A percentile compares a stretch with the other conserved stretches of the same genome.
Evolutionary conservation across 2,329 filamentous ascomycete genomes (phyloP).

Genomic region (Elsinoe perseae): DNA sequence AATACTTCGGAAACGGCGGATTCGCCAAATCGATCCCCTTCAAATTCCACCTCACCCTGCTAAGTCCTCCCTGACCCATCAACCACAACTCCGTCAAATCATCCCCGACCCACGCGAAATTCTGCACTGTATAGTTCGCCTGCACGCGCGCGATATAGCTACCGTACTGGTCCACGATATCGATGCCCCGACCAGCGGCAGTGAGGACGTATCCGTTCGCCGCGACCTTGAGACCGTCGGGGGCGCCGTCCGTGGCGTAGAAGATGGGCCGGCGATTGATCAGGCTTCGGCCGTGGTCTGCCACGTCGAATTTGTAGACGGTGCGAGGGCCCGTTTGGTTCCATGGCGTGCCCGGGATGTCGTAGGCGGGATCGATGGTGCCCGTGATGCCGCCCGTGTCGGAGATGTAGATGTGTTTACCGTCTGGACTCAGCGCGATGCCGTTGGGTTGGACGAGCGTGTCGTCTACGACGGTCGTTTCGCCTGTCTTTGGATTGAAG

Average conservation of each 20-base stretch:
- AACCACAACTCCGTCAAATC: conserved; percentile 36
- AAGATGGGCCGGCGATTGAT: conserved; percentile 36
- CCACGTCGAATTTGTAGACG: conserved; percentile 36
- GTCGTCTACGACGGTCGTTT: conserved; percentile 36
- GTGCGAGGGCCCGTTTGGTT: conserved; percentile 30
- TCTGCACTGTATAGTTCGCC: conserved; percentile 40
- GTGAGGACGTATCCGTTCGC: conserved; percentile 36
- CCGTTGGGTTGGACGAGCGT: conserved; percentile 39
- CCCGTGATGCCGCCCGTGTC: conserved; percentile 33
- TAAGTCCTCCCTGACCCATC: conserved; percentile 34
- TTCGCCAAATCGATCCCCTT: conserved; percentile 27
- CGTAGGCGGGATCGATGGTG: conserved; percentile 22
- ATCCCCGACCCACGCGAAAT: conserved; percentile 37
- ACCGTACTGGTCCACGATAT: conserved; percentile 35
- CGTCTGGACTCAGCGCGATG: conserved; percentile 38
- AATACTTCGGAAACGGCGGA: conserved; percentile 13
- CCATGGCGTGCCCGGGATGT: conserved; percentile 25
- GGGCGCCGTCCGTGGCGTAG: conserved; percentile 33
- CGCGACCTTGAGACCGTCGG: conserved; percentile 39
- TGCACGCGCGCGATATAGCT: conserved; percentile 34
- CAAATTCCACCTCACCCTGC: conserved; percentile 34
- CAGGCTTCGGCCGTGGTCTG: conserved; percentile 30
- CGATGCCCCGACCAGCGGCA: conserved; percentile 34
- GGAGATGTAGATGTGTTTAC: conserved; percentile 39
- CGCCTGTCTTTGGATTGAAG: conserved; percentile 36